Percentiles rank a stretch among this genome's conserved stretches.
Conservation (phyloP, 2,329 filamentous ascomycete genomes). For the Cytospora piceicola region DNA sequence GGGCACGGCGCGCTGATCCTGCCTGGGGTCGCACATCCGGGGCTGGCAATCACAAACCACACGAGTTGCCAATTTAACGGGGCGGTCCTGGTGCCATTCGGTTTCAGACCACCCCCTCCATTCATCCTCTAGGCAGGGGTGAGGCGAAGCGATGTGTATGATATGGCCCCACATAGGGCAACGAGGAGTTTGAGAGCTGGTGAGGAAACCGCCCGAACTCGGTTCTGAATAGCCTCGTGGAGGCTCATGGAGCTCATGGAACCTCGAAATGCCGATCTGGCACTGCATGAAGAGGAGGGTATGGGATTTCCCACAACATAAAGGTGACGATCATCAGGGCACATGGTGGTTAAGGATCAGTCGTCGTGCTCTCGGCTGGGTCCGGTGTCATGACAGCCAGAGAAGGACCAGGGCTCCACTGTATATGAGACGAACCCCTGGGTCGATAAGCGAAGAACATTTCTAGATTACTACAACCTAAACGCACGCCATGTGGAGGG, state of each 20-base stretch:
- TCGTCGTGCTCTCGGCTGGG: neutral
- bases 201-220: neutral
- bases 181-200: neutral
- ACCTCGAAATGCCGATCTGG: neutral
- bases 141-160: neutral
- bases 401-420: conserved; percentile 21
- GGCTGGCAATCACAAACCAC: conserved; percentile 24
- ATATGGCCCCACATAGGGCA: neutral
- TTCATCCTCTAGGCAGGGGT: conserved; percentile 17
- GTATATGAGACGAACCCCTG: conserved; percentile 16
- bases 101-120: conserved; percentile 23
- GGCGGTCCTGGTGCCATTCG: conserved; percentile 14
- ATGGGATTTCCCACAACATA: neutral
- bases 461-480: conserved; percentile 7
- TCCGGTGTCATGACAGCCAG: conserved; percentile 3
- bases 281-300: neutral
- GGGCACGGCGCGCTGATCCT: conserved; percentile 15
- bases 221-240: neutral
- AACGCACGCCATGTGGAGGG: conserved; percentile 12
- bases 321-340: conserved; percentile 8
- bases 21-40: conserved; percentile 18
- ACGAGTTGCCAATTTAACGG: conserved; percentile 25
- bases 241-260: neutral
- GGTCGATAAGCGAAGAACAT: conserved; percentile 12
- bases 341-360: conserved; percentile 8